Conservation (phyloP, 1,284 basidiomycete genomes). For the Cutaneotrichosporon sp. region DNA sequence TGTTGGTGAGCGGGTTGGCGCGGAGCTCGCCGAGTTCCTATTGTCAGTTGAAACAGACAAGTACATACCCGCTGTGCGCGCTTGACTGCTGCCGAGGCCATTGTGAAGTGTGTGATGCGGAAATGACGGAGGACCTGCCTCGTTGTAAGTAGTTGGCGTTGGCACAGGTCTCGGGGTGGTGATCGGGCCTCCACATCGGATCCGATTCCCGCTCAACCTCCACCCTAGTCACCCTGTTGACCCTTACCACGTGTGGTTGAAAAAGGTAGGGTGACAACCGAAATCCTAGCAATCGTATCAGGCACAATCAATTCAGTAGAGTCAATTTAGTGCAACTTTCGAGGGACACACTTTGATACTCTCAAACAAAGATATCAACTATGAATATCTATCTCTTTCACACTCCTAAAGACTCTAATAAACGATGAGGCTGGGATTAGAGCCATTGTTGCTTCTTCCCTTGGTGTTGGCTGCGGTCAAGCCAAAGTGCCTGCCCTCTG, state of each 20-base stretch:
- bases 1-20: conserved; percentile 56
- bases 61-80: conserved; percentile 41
- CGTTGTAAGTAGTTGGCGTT: background rate
- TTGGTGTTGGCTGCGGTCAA: background rate
- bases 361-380: background rate
- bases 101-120: conserved; percentile 7
- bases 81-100: conserved; percentile 42
- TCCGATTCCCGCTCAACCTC: background rate
- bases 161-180: background rate
- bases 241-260: too few relatives aligned
- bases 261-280: background rate
- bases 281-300: background rate
- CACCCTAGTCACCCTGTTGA: background rate
- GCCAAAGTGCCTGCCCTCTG: conserved; percentile 26
- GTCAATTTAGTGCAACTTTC: background rate
- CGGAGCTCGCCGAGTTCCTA: conserved; percentile 51
- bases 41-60: background rate
- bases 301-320: background rate
- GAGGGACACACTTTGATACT: background rate
- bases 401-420: background rate
- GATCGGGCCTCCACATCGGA: background rate
- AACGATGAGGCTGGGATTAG: background rate
- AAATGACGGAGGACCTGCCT: background rate
- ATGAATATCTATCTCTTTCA: background rate
- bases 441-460: background rate